Conservation (phyloP, 371 early-diverging fungal genomes). For the Mucor plumbeus region DNA sequence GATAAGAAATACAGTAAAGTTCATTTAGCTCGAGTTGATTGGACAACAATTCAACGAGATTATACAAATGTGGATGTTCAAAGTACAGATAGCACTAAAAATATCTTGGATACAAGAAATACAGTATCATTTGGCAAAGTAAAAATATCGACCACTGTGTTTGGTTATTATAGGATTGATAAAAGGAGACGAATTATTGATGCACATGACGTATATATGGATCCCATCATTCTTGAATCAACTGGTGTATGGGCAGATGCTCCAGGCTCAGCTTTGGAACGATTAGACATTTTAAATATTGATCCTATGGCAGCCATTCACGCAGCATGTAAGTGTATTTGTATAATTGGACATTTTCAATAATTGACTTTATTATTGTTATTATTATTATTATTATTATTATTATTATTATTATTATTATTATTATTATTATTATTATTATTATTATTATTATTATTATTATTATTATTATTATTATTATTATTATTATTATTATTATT, state of each 20-base stretch:
- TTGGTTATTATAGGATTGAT: constrained; percentile 64
- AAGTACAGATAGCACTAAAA: constrained; percentile 28
- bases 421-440: not conserved
- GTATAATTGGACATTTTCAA: not conserved
- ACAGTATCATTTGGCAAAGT: constrained; percentile 41
- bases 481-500: not conserved
- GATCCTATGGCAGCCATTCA: constrained; percentile 56
- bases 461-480: not conserved
- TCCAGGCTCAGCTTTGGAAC: constrained; percentile 26
- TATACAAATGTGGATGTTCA: constrained; percentile 57
- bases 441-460: not conserved
- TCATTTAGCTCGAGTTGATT: constrained; percentile 50
- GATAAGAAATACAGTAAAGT: constrained; percentile 56
- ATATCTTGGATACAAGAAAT: constrained; percentile 20
- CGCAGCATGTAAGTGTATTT: constrained; percentile 37
- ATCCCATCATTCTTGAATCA: constrained; percentile 44
- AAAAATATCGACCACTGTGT: constrained; percentile 55
- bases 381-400: not conserved
- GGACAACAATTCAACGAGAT: constrained; percentile 60
- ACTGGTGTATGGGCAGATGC: constrained; percentile 54
- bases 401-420: not conserved
- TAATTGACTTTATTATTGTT: not conserved
- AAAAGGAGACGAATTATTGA: constrained; percentile 48
- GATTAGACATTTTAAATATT: constrained; percentile 30
- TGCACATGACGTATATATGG: constrained; percentile 53